These are phyloP conservation scores for Cynanchum wilfordii DNA, from an alignment of 257 asterid species.

Conservation along the genomic window DNA sequence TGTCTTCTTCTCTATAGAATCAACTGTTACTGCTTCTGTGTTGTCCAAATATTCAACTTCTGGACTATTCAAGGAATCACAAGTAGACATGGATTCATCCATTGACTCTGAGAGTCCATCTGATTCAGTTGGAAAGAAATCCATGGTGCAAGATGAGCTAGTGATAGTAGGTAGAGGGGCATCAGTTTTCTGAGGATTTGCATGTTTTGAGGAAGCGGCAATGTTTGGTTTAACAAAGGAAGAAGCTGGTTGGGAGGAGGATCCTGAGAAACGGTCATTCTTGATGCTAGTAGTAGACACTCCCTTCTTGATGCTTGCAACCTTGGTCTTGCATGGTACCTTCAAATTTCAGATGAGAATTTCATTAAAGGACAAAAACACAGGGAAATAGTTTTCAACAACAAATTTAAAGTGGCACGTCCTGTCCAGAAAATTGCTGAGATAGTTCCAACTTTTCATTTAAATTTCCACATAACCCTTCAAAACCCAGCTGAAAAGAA, in stretches of 20 bases:
- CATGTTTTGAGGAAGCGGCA: slow-evolving; percentile 29
- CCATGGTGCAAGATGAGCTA: slow-evolving; percentile 29
- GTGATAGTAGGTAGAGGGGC: slow-evolving; percentile 23
- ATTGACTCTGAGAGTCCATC: slow-evolving; percentile 55
- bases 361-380: neutral
- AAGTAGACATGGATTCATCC: slow-evolving; percentile 89
- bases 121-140: slow-evolving; percentile 43
- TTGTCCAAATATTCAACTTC: slow-evolving; percentile 81
- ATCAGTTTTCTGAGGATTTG: slow-evolving; percentile 29
- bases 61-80: slow-evolving; percentile 79
- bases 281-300: slow-evolving; percentile 33
- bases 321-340: slow-evolving; percentile 66
- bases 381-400: neutral
- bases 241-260: slow-evolving; percentile 24
- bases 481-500: neutral
- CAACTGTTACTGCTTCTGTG: slow-evolving; percentile 44
- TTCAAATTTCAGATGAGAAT: slow-evolving; percentile 15
- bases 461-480: neutral
- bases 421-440: neutral
- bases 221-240: slow-evolving; percentile 42
- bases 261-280: slow-evolving; percentile 34
- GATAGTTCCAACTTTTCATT: neutral
- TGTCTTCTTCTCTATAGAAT: slow-evolving; percentile 63
- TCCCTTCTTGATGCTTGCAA: slow-evolving; percentile 62
- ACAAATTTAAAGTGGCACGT: neutral